Conservation (phyloP, 306 rosid genomes). For the Styphnolobium japonicum region DNA sequence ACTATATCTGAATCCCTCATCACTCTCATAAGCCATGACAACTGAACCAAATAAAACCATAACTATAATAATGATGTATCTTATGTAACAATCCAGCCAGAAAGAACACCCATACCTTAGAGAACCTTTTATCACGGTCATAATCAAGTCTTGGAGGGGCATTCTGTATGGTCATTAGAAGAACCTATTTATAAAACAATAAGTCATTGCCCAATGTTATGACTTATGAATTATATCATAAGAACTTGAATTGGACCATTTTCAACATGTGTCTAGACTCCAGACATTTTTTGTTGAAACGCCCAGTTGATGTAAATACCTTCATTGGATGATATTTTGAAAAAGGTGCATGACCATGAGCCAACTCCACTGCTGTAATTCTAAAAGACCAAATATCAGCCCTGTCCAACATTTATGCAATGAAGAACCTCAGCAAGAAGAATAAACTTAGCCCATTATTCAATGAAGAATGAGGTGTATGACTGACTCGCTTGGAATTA, state of each 20-base stretch:
- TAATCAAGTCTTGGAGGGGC: conserved; percentile 88
- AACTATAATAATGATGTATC: not conserved
- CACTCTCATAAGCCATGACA: not conserved
- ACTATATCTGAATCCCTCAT: too few species aligned
- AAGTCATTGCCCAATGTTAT: not conserved
- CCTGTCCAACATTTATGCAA: too few species aligned
- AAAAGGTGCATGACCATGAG: too few species aligned
- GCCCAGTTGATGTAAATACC: conserved; percentile 25
- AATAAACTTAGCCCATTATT: too few species aligned
- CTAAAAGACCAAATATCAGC: conserved; percentile 45
- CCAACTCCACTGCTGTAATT: conserved; percentile 33
- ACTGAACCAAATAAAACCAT: not conserved
- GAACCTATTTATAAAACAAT: conserved; percentile 47
- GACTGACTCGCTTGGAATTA: conserved; percentile 75
- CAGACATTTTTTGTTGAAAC: not conserved
- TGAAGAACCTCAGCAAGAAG: too few species aligned
- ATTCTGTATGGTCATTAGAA: conserved; percentile 80
- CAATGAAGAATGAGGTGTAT: too few species aligned
- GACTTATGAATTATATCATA: not conserved
- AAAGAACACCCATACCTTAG: conserved; percentile 71
- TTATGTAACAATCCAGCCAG: conserved; percentile 27
- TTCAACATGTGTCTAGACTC: not conserved
- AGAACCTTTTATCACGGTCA: conserved; percentile 75
- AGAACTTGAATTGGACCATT: not conserved
- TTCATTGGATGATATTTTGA: conserved; percentile 39